Base-by-base conservation (phyloP, 176 grass and related monocot species). In the Pharus latifolius region DNA sequence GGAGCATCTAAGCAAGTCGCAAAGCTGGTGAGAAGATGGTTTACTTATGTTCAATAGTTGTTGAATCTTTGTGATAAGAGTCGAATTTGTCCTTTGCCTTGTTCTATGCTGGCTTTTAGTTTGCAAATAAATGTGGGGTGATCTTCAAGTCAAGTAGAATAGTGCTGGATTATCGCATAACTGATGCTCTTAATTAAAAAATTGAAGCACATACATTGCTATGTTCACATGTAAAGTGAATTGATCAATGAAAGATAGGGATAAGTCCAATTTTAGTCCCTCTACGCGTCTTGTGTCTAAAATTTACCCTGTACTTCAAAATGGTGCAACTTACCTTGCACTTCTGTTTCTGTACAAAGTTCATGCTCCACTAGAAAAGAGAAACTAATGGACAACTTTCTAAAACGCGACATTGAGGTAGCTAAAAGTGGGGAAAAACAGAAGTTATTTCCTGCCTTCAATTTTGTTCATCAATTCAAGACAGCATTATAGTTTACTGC, bases 1-100 rank as follows among this genome's bases (percentile, higher is more conserved):
- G 93, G 93, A 29, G 93, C 93, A 67, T 96, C 93, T 18, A 96
- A 96, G 66, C 79, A 96, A 92, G 93, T 96, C 23, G 93, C 84
- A 47, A 88, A 89, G 83, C 77, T 97, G 93, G 89, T 97, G 27
- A 67, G 82, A 58, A 19, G 14, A 22, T 12, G 63, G 1, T 61
- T 18, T 29, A 62, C 7, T 44, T 24, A 22, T 40, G 56, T 31
- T 19, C 24, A 16, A 42, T 60, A 25, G 49, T 1, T 31, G 43
- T 59, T 19, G 22, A 19, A 5, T 38, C 35, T 9, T 38, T 14
- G 27, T 55, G 33, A 4, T 70, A 38, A 27, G 22, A 42, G 33
- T 35, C 30, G n/a, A 30, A 3, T 22, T 53, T 63, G 3, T 63
- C 7, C 37, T 32, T 71, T 53, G 14, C 37, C 66, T 65, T 57